Evolutionary conservation across 106 monocot species (phyloP), one percentile per base, ranked within the genome.

Genomic region (Dendrobium chrysotoxum): DNA sequence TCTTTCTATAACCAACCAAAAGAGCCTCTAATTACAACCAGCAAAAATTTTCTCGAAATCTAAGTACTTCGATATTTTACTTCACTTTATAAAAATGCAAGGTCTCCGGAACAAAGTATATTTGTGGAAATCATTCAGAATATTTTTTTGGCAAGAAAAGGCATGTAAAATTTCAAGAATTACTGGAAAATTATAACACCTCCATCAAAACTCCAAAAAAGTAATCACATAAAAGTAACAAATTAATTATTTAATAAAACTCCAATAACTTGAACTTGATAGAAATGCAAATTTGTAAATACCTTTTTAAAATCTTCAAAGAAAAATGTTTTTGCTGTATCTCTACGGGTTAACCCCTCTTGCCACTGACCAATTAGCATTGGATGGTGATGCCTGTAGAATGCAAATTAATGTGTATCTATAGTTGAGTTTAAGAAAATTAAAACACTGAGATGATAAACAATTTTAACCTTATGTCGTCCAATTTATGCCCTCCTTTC

Each of bases 351-450:
- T 28, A 94, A 91, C 16, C 91, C 90, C 38, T 98, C 91, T 67
- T 98, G 97, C 92, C 84, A 94, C 79, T 94, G 94, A 77, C 90
- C 92, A 68, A 94, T 70, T 79, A 98, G 70, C 86, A 98, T 86
- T 28, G 97, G 92, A 87, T 94, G 88, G 76, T 98, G 89, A 83
- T 92, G 87, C 83, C 94, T 98, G 82, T 57, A 70, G 30, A 82
- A 53, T 53, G 85, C 4, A 44, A 80, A 81, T 76, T 35, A 54
- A 20, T 58, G 54, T 10, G 17, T 31, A 81, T 76, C 18, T 66
- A 16, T 57, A 26, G 20, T 55, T 75, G 26, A 45, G 18, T 76
- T 76, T 76, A 25, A 7, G 6, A 20, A 47, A 26, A 25, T 46
- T 76, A 46, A 76, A 76, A 12, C 23, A 76, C 15, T 47, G 23